Percentiles rank a stretch among this genome's conserved stretches.
Conservation (phyloP, 2,329 filamentous ascomycete genomes). For the Trichoderma sp. region DNA sequence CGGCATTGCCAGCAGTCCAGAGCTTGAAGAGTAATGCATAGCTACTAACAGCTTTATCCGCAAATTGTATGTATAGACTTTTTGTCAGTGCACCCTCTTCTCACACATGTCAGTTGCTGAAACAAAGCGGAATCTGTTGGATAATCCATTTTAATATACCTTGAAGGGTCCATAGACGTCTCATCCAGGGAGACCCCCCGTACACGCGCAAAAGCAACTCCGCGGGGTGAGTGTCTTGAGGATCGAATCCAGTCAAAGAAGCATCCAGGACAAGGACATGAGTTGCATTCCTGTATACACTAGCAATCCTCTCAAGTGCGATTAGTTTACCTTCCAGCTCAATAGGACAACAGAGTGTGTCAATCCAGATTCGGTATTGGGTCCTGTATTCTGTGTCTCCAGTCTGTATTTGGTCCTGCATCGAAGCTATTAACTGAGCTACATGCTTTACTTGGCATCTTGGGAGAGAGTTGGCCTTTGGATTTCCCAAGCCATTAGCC, state of each 20-base stretch:
- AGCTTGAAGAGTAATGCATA: slow-evolving; percentile 19
- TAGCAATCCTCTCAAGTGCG: slow-evolving; percentile 33
- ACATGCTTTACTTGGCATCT: slow-evolving; percentile 32
- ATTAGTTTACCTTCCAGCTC: slow-evolving; percentile 26
- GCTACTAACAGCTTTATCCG: slow-evolving; percentile 28
- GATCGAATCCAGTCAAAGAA: slow-evolving; percentile 27
- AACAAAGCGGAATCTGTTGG: neutral
- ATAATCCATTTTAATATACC: slow-evolving; percentile 11
- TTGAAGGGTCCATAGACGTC: slow-evolving; percentile 41
- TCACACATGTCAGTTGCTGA: neutral
- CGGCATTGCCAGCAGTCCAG: slow-evolving; percentile 15
- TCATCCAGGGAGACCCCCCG: slow-evolving; percentile 36
- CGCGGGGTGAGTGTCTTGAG: slow-evolving; percentile 18
- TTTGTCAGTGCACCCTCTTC: slow-evolving; percentile 33
- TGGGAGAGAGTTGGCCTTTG: slow-evolving; percentile 30
- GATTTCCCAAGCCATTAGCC: slow-evolving; percentile 37
- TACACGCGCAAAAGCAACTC: slow-evolving; percentile 33
- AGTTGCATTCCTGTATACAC: slow-evolving; percentile 33
- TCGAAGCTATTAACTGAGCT: slow-evolving; percentile 24
- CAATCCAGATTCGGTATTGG: slow-evolving; percentile 32
- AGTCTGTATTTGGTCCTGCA: slow-evolving; percentile 18
- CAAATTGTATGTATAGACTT: slow-evolving; percentile 34
- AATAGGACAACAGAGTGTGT: slow-evolving; percentile 35
- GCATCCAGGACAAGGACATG: slow-evolving; percentile 36
- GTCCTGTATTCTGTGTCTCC: neutral